These are phyloP conservation scores for Dactylellina parvicollis DNA, from an alignment of 2,329 filamentous ascomycete genomes.

Conservation along the genomic window DNA sequence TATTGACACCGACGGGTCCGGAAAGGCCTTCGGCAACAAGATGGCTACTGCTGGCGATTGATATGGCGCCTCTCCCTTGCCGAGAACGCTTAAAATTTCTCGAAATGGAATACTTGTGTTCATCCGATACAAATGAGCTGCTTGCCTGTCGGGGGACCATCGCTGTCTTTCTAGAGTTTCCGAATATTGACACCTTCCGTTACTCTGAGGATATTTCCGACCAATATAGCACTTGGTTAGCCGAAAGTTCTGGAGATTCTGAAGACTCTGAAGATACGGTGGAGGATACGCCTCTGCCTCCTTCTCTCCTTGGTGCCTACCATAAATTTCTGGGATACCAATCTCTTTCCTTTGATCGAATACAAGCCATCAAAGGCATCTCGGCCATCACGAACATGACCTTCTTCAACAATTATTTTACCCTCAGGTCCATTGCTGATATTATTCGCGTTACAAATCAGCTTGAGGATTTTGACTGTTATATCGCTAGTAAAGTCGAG, in stretches of 20 bases:
- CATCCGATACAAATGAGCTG: background rate
- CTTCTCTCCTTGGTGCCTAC: background rate
- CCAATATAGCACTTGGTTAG: no score
- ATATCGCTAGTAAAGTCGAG: slow-evolving; percentile 11
- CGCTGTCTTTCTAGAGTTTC: slow-evolving; percentile 15
- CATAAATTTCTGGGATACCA: slow-evolving; percentile 13
- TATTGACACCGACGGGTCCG: background rate
- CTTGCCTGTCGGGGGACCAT: slow-evolving; percentile 22
- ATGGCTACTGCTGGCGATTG: slow-evolving; percentile 39
- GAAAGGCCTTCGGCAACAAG: background rate
- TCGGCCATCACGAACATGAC: slow-evolving; percentile 22
- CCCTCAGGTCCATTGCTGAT: slow-evolving; percentile 10
- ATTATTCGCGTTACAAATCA: slow-evolving; percentile 19
- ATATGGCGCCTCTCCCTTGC: slow-evolving; percentile 27
- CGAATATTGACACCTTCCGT: slow-evolving; percentile 13
- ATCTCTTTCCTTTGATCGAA: slow-evolving; percentile 3
- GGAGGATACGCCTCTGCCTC: background rate
- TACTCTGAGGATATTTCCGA: slow-evolving; percentile 7
- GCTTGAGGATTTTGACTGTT: slow-evolving; percentile 21
- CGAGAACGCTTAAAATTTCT: slow-evolving; percentile 16
- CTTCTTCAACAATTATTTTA: slow-evolving; percentile 19
- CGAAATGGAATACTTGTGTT: slow-evolving; percentile 24
- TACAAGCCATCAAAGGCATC: background rate
- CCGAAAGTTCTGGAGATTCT: no score
- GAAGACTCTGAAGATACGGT: no score